Evolutionary conservation across 1,284 basidiomycete species (phyloP).

Genomic region (Coniferiporia sulphurascens): DNA sequence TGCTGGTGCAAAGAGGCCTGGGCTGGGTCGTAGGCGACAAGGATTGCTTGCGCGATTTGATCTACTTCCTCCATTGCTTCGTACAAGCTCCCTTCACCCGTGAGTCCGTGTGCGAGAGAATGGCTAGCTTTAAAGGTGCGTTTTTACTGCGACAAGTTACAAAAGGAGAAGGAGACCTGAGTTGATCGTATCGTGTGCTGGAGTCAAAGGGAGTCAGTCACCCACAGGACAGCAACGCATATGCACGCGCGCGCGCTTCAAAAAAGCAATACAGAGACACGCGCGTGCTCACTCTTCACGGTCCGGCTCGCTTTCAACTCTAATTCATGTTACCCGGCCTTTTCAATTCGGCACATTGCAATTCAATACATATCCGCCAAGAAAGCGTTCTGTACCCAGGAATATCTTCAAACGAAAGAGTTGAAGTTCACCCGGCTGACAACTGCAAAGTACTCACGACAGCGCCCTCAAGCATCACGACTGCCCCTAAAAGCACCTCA

Average conservation of each 20-base stretch:
- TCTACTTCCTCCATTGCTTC: slow-evolving; percentile 49
- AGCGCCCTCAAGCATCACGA: too few relatives aligned
- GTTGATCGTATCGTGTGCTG: slow-evolving; percentile 3
- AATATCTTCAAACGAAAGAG: too few relatives aligned
- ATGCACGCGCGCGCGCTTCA: slow-evolving; percentile 1
- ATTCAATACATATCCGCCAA: too few relatives aligned
- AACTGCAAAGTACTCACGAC: too few relatives aligned
- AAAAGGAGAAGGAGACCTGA: background rate
- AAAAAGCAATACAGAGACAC: slow-evolving; percentile 5
- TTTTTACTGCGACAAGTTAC: background rate
- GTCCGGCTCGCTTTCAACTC: background rate
- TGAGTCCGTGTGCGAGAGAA: background rate
- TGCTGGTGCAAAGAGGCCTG: slow-evolving; percentile 68
- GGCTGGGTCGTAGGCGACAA: slow-evolving; percentile 76
- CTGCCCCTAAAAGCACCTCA: too few relatives aligned
- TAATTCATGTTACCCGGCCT: background rate
- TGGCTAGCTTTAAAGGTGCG: background rate
- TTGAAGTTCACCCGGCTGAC: too few relatives aligned
- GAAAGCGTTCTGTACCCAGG: too few relatives aligned
- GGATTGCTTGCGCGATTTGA: slow-evolving; percentile 77
- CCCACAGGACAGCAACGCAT: background rate
- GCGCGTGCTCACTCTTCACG: background rate
- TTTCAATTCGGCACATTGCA: background rate
- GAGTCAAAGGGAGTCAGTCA: background rate
- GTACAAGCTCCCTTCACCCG: background rate